Percentiles rank a stretch among this genome's conserved stretches.
Conservation (phyloP, 495 filamentous ascomycete species). For the Penicillium pancosmium region DNA sequence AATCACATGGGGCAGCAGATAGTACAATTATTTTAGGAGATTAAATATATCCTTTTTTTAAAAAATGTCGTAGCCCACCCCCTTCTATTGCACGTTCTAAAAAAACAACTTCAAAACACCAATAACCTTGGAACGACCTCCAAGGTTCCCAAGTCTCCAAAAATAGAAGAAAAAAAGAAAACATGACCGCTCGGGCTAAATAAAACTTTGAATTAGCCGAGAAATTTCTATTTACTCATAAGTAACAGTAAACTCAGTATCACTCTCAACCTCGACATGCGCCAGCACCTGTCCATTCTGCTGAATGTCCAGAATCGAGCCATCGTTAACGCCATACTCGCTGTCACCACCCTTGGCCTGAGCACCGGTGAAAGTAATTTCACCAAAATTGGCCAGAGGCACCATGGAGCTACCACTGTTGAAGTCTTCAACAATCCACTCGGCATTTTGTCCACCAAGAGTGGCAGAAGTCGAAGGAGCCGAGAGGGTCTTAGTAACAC, state of each 20-base stretch:
- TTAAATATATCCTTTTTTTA: background rate
- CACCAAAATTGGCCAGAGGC: conserved; percentile 56
- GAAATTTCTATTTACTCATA: conserved; percentile 20
- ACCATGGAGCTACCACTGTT: conserved; percentile 49
- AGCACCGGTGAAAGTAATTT: conserved; percentile 51
- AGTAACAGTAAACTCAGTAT: conserved; percentile 37
- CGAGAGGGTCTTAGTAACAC: conserved; percentile 53
- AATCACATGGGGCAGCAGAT: background rate
- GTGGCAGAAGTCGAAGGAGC: conserved; percentile 38
- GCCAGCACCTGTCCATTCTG: conserved; percentile 54
- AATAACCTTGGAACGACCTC: conserved; percentile 6
- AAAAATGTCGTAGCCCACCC: background rate
- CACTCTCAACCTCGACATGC: conserved; percentile 41
- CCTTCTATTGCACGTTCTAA: background rate
- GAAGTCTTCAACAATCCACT: conserved; percentile 71
- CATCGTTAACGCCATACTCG: conserved; percentile 38
- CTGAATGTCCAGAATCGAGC: conserved; percentile 55
- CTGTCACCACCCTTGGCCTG: conserved; percentile 38
- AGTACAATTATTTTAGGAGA: background rate
- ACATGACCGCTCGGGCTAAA: background rate
- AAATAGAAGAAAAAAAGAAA: too few species aligned
- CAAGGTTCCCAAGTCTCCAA: too few species aligned
- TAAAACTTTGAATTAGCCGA: conserved; percentile 8
- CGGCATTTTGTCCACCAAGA: conserved; percentile 53
- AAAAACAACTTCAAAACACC: background rate